Base-by-base conservation (phyloP, 225 moss, liverwort and hornwort species). In the Neckera pumila region DNA sequence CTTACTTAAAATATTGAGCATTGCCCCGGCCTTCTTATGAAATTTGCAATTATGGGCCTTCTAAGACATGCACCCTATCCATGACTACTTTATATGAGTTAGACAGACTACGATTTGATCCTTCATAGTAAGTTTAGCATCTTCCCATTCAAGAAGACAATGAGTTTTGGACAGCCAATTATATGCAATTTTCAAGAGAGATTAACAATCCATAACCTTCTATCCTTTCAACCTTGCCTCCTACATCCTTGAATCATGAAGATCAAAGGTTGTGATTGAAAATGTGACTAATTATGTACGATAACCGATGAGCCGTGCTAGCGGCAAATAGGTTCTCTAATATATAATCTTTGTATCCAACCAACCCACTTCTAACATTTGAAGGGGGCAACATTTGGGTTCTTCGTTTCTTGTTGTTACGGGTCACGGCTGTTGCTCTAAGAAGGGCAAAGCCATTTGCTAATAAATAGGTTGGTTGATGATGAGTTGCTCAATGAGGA, bases 101-200 rank as follows among this genome's bases (percentile, higher is more conserved):
- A 14, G 1, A 40, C 1, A 47, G 47, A 70, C 25, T 1, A 65
- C 36, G 34, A n/a, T 66, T 36, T n/a, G 66, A 36, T 20, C 66
- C 17, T 66, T 66, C 18, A 66, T 9, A 8, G 20, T 66, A n/a
- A n/a, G 20, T n/a, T 66, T 36, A 66, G 11, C 20, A 11, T 66
- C 66, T 6, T n/a, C 8, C 0, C 0, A 1, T 66, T 66, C 2
- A 20, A 66, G 2, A 66, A 20, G 6, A 3, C n/a, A 36, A 20
- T 20, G n/a, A n/a, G 6, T 66, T 66, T 66, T 66, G 11, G 11
- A 0, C 2, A 6, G 2, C 5, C 10, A 65, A 18, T 64, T 10
- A 64, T 64, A 33, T 2, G 0, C 3, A 64, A 65, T 65, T 36
- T 36, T 11, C 36, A 19, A 36, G 3, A 6, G 11, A 65, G 18